Evolutionary conservation across 2,329 filamentous ascomycete species (phyloP), one percentile per base, ranked within the genome.

Genomic region (Colletotrichum orbiculare): DNA sequence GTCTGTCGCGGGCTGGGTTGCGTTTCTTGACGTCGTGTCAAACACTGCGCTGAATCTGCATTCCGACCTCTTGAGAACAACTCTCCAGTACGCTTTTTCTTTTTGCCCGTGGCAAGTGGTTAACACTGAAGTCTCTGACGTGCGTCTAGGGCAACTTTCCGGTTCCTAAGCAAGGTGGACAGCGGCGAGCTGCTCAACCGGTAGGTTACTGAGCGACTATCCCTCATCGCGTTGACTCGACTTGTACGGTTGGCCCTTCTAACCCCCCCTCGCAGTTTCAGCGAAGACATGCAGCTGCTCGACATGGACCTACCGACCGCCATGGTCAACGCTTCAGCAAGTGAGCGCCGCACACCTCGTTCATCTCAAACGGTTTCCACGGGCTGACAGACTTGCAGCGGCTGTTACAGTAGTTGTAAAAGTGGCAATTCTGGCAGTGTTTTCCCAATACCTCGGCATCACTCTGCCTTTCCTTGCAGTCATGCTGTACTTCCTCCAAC

Each of bases 401-500:
- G 52, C 47, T 7, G 47, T 64, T 2, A 56, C 55, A 1, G n/a
- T 53, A 7, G 2, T 69, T 1, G 64, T 49, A 1, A 67, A 66
- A 12, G 8, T 50, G 6, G 8, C 54, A 0, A 54, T 66, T 1
- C 8, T 66, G 3, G 60, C 38, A 47, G 39, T 66, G 1, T 66
- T 66, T 11, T 66, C 64, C 1, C 64, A 66, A 11, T 68, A 63
- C n/a, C 66, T 77, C 17, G 74, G 74, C 8, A 57, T 74, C 9
- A 70, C 68, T 0, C 60, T 72, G 10, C 72, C 74, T 0, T 55
- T 75, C 41, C 68, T 72, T 4, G 41, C 68, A 5, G 43, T 67
- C 2, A 56, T 70, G 0, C 60, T 78, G 33, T 77, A 72, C 38
- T 57, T 71, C 9, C 56, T 77, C 13, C 73, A 75, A 43, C 68